Evolutionary conservation across 495 filamentous ascomycete genomes (phyloP).

Genomic region (Penicillium alfredii): DNA sequence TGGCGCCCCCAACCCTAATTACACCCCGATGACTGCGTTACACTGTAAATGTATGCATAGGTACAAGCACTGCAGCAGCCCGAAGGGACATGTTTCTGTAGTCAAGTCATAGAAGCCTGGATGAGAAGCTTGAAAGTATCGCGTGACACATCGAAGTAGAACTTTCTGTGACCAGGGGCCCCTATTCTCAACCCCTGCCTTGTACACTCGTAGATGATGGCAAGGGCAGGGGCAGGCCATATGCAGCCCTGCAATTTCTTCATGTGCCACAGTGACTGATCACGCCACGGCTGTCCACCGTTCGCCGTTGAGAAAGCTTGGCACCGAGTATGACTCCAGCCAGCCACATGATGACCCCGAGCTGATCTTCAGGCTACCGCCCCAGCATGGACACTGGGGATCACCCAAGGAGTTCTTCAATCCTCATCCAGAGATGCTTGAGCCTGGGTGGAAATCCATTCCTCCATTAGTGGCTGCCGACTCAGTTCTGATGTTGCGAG

Average conservation of each 20-base stretch:
- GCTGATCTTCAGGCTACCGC: no score
- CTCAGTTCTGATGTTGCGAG: constrained; percentile 24
- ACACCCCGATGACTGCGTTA: no score
- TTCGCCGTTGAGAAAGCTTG: constrained; percentile 10
- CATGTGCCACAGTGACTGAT: constrained; percentile 13
- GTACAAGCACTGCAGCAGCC: background rate
- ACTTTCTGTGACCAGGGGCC: no score
- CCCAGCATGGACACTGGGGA: no score
- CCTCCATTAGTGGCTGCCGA: constrained; percentile 83
- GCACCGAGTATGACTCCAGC: constrained; percentile 1
- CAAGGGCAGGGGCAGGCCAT: background rate
- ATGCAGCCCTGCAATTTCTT: constrained; percentile 14
- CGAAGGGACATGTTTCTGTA: background rate
- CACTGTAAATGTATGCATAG: no score
- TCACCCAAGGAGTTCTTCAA: constrained; percentile 11
- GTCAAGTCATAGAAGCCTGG: background rate
- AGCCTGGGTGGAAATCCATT: constrained; percentile 77
- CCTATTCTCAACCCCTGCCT: background rate
- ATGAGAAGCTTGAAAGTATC: background rate
- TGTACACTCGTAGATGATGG: constrained; percentile 1
- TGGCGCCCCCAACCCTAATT: no score
- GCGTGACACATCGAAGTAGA: background rate
- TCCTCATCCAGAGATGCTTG: constrained; percentile 43
- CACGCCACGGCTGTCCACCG: constrained; percentile 9
- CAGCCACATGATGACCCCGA: constrained; percentile 5